A percentile compares a stretch with the other conserved stretches of the same genome.
phyloP scores from a whole-genome alignment of 192 early-diverging fungal genomes.

The Lobosporangium transversale region DNA sequence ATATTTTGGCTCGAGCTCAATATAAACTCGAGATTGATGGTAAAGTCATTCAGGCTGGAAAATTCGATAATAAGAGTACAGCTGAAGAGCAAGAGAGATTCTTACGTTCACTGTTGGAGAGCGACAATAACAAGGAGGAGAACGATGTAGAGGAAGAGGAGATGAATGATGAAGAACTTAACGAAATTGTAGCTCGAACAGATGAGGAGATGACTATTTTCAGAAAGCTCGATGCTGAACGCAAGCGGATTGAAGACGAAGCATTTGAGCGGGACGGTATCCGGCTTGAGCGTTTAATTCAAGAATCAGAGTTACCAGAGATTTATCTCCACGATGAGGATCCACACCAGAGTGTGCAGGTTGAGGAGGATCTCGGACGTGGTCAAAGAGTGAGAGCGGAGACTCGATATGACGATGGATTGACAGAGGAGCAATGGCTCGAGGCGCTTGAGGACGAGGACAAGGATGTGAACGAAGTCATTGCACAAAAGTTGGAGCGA shows the following conservation, averaged over 20 bases:
- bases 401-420: conserved; percentile 90
- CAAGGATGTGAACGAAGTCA: conserved; percentile 69
- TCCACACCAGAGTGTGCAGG: conserved; percentile 53
- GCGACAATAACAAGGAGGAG: conserved; percentile 82
- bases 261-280: conserved; percentile 56
- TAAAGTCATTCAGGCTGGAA: conserved; percentile 99
- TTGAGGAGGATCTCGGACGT: conserved; percentile 70
- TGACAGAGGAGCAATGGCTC: conserved; percentile 96
- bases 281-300: conserved; percentile 80
- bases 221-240: conserved; percentile 79
- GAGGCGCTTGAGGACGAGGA: conserved; percentile 75
- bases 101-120: conserved; percentile 83
- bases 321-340: conserved; percentile 78
- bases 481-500: conserved; percentile 55
- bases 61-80: conserved; percentile 97
- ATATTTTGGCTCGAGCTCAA: conserved; percentile 91
- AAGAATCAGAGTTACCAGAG: conserved; percentile 87
- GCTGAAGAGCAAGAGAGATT: conserved; percentile 93
- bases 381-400: conserved; percentile 78
- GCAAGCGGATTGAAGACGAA: conserved; percentile 57
- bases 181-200: conserved; percentile 89
- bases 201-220: conserved; percentile 85
- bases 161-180: conserved; percentile 89
- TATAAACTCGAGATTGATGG: conserved; percentile 97
- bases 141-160: conserved; percentile 74